Evolutionary conservation across 345 rosid genomes (phyloP).

Genomic region (Eucalyptus tenuipes): DNA sequence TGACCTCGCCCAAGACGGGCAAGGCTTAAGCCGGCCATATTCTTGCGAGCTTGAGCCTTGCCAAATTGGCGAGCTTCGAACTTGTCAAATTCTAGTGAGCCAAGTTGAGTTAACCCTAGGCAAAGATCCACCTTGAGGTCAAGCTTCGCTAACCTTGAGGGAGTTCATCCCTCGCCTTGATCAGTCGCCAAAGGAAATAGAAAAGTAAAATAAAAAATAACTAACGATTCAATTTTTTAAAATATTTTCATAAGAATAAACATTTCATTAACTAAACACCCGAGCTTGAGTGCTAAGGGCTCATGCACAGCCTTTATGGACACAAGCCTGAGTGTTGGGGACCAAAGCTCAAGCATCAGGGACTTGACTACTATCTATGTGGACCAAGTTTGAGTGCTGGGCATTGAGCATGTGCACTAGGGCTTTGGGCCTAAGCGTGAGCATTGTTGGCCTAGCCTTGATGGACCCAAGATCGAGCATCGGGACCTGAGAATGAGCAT

Average conservation of each 20-base stretch:
- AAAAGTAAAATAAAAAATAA: not conserved
- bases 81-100: no score
- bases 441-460: not conserved
- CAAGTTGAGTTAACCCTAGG: no score
- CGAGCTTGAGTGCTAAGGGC: not conserved
- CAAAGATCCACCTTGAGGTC: no score
- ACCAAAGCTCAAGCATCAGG: not conserved
- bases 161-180: fast-evolving
- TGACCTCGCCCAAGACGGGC: no score
- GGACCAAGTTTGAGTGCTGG: not conserved
- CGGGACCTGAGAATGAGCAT: fast-evolving
- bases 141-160: no score
- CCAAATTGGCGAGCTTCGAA: no score
- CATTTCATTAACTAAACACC: not conserved
- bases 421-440: fast-evolving
- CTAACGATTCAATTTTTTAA: fast-evolving
- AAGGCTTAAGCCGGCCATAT: no score
- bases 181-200: fast-evolving
- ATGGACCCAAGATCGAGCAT: not conserved
- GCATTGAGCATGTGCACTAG: not conserved
- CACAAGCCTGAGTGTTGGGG: fast-evolving
- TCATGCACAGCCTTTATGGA: fast-evolving
- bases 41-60: no score
- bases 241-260: not conserved
- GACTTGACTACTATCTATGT: not conserved